Conservation (phyloP, 768 basidiomycete species). For the Collybia sp. region DNA sequence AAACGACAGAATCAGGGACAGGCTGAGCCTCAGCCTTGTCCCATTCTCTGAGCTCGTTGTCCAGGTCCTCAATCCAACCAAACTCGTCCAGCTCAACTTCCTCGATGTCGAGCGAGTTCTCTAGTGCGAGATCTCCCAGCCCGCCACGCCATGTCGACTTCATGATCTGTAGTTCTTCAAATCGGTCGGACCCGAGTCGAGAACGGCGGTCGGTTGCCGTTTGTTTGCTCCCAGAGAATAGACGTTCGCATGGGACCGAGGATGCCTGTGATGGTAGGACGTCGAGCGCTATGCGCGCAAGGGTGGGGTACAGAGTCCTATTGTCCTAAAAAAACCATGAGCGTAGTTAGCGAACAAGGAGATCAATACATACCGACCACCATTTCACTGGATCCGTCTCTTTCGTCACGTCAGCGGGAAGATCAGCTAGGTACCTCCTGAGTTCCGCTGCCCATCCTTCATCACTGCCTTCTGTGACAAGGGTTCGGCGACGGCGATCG, state of each 20-base stretch:
- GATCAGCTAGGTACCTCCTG: not conserved
- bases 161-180: conserved; percentile 7
- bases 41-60: too few relatives aligned
- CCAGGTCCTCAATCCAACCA: too few relatives aligned
- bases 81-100: too few relatives aligned
- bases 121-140: too few relatives aligned
- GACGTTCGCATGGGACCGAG: conserved; percentile 14
- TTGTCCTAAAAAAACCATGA: conserved; percentile 1
- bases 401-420: not conserved
- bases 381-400: not conserved
- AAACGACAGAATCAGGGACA: too few relatives aligned
- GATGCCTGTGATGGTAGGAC: conserved; percentile 13
- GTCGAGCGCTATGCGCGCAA: conserved; percentile 11
- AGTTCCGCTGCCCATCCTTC: conserved; percentile 4
- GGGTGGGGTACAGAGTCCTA: conserved; percentile 7
- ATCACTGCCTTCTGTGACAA: not conserved
- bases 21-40: too few relatives aligned
- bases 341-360: too few relatives aligned
- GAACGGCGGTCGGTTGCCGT: conserved; percentile 1
- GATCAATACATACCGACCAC: too few relatives aligned
- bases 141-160: not conserved
- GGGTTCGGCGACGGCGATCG: too few relatives aligned
- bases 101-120: too few relatives aligned
- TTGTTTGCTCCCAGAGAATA: conserved; percentile 8
- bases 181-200: conserved; percentile 1